phyloP scores from a whole-genome alignment of 164 flowering plant species.

The Piper longum region DNA sequence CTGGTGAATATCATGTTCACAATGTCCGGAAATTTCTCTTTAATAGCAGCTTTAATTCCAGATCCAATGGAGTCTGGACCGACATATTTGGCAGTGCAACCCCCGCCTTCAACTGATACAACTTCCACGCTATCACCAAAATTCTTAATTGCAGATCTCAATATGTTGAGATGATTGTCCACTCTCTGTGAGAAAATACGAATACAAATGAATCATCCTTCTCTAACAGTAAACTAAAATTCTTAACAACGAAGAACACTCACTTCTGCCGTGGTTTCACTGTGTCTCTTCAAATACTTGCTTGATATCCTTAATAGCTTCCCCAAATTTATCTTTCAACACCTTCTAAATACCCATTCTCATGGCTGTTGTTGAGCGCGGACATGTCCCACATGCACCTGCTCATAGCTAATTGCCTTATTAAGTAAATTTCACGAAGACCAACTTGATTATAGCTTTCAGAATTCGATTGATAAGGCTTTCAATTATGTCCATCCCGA shows the following conservation, averaged over 20 bases:
- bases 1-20: slow-evolving; percentile 39
- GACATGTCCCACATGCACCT: slow-evolving; percentile 96
- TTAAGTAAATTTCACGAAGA: too few species aligned
- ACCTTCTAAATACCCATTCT: slow-evolving; percentile 91
- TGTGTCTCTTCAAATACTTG: slow-evolving; percentile 57
- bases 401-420: neutral
- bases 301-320: slow-evolving; percentile 62
- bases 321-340: slow-evolving; percentile 85
- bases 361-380: slow-evolving; percentile 97
- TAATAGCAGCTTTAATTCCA: slow-evolving; percentile 89
- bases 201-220: neutral
- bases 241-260: slow-evolving; percentile 3
- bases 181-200: slow-evolving; percentile 41
- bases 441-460: too few species aligned
- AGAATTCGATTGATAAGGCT: too few species aligned
- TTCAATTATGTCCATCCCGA: too few species aligned
- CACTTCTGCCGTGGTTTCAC: slow-evolving; percentile 63
- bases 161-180: slow-evolving; percentile 65
- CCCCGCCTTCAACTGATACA: slow-evolving; percentile 45
- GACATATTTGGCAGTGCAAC: slow-evolving; percentile 52
- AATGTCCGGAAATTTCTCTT: slow-evolving; percentile 85
- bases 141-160: slow-evolving; percentile 82
- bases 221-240: too few species aligned
- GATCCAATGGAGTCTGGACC: slow-evolving; percentile 90
- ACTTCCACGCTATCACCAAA: slow-evolving; percentile 88